Evolutionary conservation across 345 rosid genomes (phyloP).

Genomic region (Streptanthus diversifolius): DNA sequence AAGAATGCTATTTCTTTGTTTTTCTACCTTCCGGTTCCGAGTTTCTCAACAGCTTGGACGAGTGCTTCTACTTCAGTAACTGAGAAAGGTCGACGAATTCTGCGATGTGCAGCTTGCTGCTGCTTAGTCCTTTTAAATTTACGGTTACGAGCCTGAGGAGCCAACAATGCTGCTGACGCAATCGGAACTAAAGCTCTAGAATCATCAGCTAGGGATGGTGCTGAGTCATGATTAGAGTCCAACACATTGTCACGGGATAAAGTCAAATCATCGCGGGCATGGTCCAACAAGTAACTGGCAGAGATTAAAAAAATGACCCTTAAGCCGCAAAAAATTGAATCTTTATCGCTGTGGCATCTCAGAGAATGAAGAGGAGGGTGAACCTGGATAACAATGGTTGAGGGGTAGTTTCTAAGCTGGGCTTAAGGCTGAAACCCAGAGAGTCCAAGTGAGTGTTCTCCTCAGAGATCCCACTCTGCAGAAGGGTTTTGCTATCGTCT

Average conservation of each 20-base stretch:
- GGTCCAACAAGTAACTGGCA: constrained; percentile 15
- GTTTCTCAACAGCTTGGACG: constrained; percentile 91
- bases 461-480: constrained; percentile 75
- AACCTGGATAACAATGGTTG: constrained; percentile 58
- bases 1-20: neutral
- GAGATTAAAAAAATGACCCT: neutral
- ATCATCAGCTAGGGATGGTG: constrained; percentile 48
- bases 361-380: constrained; percentile 18
- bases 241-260: constrained; percentile 35
- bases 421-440: constrained; percentile 85
- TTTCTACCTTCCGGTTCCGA: constrained; percentile 88
- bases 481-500: constrained; percentile 78
- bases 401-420: constrained; percentile 46
- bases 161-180: constrained; percentile 47
- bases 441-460: constrained; percentile 54
- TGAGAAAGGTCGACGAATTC: constrained; percentile 98
- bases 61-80: constrained; percentile 95
- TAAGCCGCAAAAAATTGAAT: neutral
- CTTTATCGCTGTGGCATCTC: neutral
- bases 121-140: constrained; percentile 65
- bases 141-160: constrained; percentile 43
- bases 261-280: constrained; percentile 7
- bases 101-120: constrained; percentile 59
- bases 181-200: constrained; percentile 66
- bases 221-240: constrained; percentile 71